Conservation (phyloP, 2,329 filamentous ascomycete species). For the Ceratocystis papillata region DNA sequence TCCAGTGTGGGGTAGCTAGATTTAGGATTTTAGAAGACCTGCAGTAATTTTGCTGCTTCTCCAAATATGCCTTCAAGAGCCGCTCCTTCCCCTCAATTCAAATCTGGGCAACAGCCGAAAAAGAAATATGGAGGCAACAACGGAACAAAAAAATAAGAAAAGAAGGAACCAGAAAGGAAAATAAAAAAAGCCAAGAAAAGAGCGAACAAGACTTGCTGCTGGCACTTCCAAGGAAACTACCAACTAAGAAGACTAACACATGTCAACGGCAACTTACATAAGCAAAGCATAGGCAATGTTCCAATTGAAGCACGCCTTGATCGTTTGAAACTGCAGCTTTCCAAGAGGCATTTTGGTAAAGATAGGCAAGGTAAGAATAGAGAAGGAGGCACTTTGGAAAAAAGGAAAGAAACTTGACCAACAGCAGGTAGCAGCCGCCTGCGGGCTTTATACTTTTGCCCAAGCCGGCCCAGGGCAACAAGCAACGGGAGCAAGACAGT, state of each 20-base stretch:
- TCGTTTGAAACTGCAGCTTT: slow-evolving; percentile 19
- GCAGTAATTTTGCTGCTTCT: neutral
- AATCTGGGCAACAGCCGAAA: neutral
- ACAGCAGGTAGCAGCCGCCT: neutral
- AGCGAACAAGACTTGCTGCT: neutral
- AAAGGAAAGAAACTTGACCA: neutral
- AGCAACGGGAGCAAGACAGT: too few relatives aligned
- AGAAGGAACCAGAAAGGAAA: neutral
- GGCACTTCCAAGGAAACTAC: neutral
- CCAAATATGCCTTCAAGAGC: neutral
- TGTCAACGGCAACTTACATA: slow-evolving; percentile 17
- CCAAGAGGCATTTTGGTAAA: slow-evolving; percentile 2
- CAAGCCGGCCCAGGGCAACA: too few relatives aligned
- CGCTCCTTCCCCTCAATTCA: neutral
- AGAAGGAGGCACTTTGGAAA: neutral
- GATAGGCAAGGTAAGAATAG: neutral
- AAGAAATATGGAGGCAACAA: neutral
- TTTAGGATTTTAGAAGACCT: neutral
- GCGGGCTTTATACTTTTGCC: slow-evolving; percentile 1
- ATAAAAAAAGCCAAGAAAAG: neutral
- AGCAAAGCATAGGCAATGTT: slow-evolving; percentile 24
- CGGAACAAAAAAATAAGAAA: too few relatives aligned
- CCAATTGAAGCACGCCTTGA: slow-evolving; percentile 23
- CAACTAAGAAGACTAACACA: neutral
- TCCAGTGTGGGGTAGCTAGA: neutral